Percentiles rank a stretch among this genome's conserved stretches.
Conservation (phyloP, 202 grass and related monocot species). For the Cymbopogon flexuosus region DNA sequence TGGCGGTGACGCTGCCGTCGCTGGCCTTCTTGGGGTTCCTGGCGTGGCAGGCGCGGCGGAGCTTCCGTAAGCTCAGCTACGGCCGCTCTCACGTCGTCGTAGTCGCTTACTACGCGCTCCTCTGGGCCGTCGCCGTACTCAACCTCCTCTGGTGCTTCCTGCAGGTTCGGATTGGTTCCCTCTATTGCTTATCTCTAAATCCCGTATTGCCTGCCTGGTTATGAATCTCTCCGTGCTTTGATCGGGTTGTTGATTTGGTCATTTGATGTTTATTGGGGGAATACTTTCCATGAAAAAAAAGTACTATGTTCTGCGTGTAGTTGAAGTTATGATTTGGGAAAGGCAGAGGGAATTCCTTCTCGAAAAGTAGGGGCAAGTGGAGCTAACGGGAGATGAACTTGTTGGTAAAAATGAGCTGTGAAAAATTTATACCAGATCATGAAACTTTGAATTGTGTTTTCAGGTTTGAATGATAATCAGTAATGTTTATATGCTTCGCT, state of each 20-base stretch:
- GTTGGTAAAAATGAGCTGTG: neutral
- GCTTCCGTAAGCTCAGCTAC: constrained; percentile 67
- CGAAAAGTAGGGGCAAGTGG: neutral
- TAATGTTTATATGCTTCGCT: neutral
- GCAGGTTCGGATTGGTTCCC: constrained; percentile 44
- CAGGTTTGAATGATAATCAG: neutral
- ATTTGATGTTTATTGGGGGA: neutral
- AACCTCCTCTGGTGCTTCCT: constrained; percentile 96
- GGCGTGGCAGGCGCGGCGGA: constrained; percentile 67
- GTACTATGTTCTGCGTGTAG: neutral
- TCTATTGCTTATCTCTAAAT: neutral
- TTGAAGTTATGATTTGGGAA: too few relatives aligned
- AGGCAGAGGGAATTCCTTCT: neutral
- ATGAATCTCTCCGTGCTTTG: neutral
- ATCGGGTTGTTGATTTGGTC: neutral
- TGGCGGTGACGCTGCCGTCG: constrained; percentile 71
- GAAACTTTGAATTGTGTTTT: neutral
- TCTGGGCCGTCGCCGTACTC: constrained; percentile 77
- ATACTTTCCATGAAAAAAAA: neutral
- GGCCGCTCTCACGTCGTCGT: constrained; percentile 84
- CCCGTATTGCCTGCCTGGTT: neutral
- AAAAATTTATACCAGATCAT: neutral
- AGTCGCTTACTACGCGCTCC: constrained; percentile 69
- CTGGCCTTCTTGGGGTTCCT: constrained; percentile 83
- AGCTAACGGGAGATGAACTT: neutral